Base-by-base conservation (phyloP, 768 basidiomycete species). In the Crepidotus variabilis region DNA sequence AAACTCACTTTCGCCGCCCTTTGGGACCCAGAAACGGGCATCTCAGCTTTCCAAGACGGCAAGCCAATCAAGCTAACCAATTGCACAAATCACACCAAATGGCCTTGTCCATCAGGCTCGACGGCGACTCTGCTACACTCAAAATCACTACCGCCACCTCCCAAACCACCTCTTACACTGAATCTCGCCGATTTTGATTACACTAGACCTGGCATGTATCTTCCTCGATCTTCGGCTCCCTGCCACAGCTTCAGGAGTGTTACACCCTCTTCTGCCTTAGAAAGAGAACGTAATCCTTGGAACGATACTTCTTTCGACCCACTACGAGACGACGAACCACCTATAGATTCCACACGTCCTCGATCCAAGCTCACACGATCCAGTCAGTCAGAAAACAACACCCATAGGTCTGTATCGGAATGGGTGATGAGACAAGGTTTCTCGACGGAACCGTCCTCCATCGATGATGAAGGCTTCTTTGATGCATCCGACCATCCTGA, bases 1-100 rank as follows among this genome's bases (percentile, higher is more conserved):
- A 54, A 36, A 36, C 52, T 36, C 47, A 57, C 50, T 18, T 54
- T 56, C 23, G 56, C 59, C 6, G 53, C 57, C 43, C 54, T 58
- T 23, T 58, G 52, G 52, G 57, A 58, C 16, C 47, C 35, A 3
- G 46, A 54, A 20, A 49, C 22, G 10, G 57, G 57, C 6, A 14
- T 58, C 2, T 24, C 35, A 11, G 53, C 53, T 3, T 58, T 55
- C 47, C 23, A 24, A n/a, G 47, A 52, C 11, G 52, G 57, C 21
- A 54, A 50, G 34, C 32, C 53, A 24, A 14, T 49, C 57, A 54
- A 54, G 23, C 32, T 36, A 35, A 46, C 45, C 21, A 14, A 36
- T 39, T 39, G 23, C 36, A 28, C 11, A 32, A 47, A 47, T 20
- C 52, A 34, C 16, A 28, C 3, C 33, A 35, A 28, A 35, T 54